These are phyloP conservation scores for Chlamydomonas applanata DNA, from an alignment of 139 green algal species.

Conservation along the genomic window DNA sequence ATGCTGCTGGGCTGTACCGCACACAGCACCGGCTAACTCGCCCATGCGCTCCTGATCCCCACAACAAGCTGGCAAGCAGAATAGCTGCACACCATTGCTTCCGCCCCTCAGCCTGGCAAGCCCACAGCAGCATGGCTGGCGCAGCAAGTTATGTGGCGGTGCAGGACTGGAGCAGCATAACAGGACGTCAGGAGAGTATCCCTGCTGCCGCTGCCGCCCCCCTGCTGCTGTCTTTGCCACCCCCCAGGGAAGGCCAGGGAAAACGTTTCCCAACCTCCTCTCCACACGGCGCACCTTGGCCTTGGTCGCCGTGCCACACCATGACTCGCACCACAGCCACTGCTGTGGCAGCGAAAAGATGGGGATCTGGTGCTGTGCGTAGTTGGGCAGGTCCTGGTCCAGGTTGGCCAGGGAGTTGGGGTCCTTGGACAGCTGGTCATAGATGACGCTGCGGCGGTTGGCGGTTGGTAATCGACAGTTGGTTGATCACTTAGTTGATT, in stretches of 20 bases:
- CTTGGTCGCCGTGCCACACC: slow-evolving; percentile 95
- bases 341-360: slow-evolving; percentile 92
- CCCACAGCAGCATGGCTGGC: too few relatives aligned
- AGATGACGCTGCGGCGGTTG: slow-evolving; percentile 76
- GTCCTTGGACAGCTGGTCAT: slow-evolving; percentile 93
- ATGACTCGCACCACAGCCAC: slow-evolving; percentile 99
- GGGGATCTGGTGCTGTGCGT: slow-evolving; percentile 91
- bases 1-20: too few relatives aligned
- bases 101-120: too few relatives aligned
- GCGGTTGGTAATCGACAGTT: too few relatives aligned
- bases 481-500: too few relatives aligned
- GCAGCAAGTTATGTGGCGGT: too few relatives aligned
- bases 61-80: too few relatives aligned
- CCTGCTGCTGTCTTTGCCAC: background rate
- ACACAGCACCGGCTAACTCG: too few relatives aligned
- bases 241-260: background rate
- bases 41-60: too few relatives aligned
- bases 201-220: background rate
- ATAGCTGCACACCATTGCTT: too few relatives aligned
- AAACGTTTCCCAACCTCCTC: background rate
- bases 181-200: background rate
- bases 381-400: slow-evolving; percentile 99
- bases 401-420: slow-evolving; percentile 96
- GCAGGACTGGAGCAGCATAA: too few relatives aligned
- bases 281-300: slow-evolving; percentile 42